Percentiles rank a stretch among this genome's conserved stretches.
Conservation (phyloP, 2,329 filamentous ascomycete genomes). For the Phialophora verrucosa region DNA sequence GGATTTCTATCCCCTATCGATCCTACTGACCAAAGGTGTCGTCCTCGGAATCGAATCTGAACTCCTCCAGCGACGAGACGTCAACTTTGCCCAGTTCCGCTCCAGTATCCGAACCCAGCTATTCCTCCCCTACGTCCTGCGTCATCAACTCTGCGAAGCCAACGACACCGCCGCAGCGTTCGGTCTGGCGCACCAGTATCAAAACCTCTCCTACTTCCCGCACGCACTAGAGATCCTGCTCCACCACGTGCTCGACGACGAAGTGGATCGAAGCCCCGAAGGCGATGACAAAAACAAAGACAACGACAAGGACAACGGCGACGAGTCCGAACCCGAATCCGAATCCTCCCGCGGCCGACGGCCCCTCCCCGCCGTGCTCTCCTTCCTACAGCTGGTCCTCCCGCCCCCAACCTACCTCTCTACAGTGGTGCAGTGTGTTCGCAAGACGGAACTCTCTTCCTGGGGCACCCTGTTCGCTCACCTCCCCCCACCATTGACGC, state of each 20-base stretch:
- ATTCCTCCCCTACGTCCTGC: conserved; percentile 86
- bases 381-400: conserved; percentile 72
- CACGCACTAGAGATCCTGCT: conserved; percentile 91
- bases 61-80: conserved; percentile 87
- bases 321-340: background rate
- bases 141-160: conserved; percentile 71
- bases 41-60: conserved; percentile 90
- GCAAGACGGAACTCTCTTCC: conserved; percentile 93
- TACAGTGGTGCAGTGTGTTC: conserved; percentile 93
- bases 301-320: conserved; percentile 32
- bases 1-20: conserved; percentile 95
- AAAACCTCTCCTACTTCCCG: conserved; percentile 85
- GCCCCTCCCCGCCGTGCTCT: conserved; percentile 60
- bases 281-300: conserved; percentile 41
- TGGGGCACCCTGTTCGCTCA: conserved; percentile 95
- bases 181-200: conserved; percentile 81
- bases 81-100: conserved; percentile 87
- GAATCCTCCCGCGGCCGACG: conserved; percentile 25
- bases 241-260: conserved; percentile 91
- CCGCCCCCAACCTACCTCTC: conserved; percentile 78
- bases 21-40: conserved; percentile 86
- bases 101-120: conserved; percentile 90
- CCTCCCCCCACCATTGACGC: conserved; percentile 83
- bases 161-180: conserved; percentile 82
- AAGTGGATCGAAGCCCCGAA: conserved; percentile 68